Base-by-base conservation (phyloP, 176 grass and related monocot genomes). In the Rhynchospora tenuis region DNA sequence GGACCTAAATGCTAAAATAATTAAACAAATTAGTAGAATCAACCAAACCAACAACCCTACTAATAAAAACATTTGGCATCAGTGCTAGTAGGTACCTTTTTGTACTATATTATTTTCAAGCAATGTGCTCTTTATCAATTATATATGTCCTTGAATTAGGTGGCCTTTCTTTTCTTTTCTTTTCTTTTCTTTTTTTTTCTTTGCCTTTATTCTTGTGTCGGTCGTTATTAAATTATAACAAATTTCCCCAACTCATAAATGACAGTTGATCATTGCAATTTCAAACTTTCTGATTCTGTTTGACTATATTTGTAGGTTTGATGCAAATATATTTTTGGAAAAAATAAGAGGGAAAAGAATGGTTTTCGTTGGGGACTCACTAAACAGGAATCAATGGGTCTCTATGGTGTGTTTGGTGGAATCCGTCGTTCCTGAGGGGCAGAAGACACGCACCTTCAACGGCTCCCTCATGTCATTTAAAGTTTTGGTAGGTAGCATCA, bases 371-470 rank as follows among this genome's bases (percentile, higher is more conserved):
- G 96, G 96, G 0, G 96, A 99, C 7, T 99, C 96, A 14, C 60
- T 99, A 4, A 99, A 99, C 73, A 88, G 96, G 76, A 99, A 99
- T 59, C 96, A 99, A 64, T 99, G 96, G 96, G 89, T 93, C 4
- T 99, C 93, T 2, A 73, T 99, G 46, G 91, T 99, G 31, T 99
- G 96, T 93, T 89, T 95, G 89, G 91, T 99, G 86, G 96, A 93
- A 63, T 80, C 93, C 4, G 80, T 79, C 5, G 82, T 95, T 43
- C 76, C 88, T 64, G 85, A 84, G 12, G 89, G 84, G 3, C 76
- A 64, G 2, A 95, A 99, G 70, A 88, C 6, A 28, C 79, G 86
- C 10, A 84, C 38, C 7, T 89, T 48, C 64, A 90, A 95, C 6
- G 93, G 86, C 48, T 95, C 93, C 0, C 93, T 99, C 2, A 83